A percentile compares a stretch with the other conserved stretches of the same genome.
phyloP scores from a whole-genome alignment of 2,329 filamentous ascomycete genomes.

The Ophiosphaerella narmari region DNA sequence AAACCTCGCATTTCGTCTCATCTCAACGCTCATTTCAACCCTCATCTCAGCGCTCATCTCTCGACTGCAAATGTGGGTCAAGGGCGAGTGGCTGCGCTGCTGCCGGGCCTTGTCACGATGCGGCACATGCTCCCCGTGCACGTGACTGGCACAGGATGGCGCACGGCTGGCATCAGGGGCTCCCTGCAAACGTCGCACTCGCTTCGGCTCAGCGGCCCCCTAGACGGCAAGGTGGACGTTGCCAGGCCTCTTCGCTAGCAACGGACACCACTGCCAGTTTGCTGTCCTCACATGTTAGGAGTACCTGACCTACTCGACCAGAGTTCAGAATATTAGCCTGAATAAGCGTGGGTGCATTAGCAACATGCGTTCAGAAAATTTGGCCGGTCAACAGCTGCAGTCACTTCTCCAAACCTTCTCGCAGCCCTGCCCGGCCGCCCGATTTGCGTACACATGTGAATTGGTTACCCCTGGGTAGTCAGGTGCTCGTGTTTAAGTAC shows the following conservation, averaged over 20 bases:
- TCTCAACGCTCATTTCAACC: no score
- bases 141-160: slow-evolving; percentile 16
- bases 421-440: not conserved
- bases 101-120: no score
- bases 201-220: slow-evolving; percentile 18
- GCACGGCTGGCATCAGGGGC: slow-evolving; percentile 9
- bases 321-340: slow-evolving; percentile 36
- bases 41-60: slow-evolving; percentile 6
- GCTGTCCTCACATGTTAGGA: slow-evolving; percentile 4
- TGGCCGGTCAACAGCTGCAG: slow-evolving; percentile 23
- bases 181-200: slow-evolving; percentile 15
- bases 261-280: slow-evolving; percentile 15
- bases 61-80: slow-evolving; percentile 30
- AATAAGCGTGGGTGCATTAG: slow-evolving; percentile 22
- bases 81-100: slow-evolving; percentile 2
- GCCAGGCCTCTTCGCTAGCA: slow-evolving; percentile 12
- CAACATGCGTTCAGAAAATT: slow-evolving; percentile 14
- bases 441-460: not conserved
- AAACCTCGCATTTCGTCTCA: slow-evolving; percentile 27
- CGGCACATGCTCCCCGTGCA: slow-evolving; percentile 1
- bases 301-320: slow-evolving; percentile 31
- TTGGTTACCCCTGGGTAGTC: not conserved
- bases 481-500: not conserved
- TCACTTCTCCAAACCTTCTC: slow-evolving; percentile 16
- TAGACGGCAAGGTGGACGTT: slow-evolving; percentile 9